These are phyloP conservation scores for Xylaria castorea DNA, from an alignment of 495 filamentous ascomycete species.

Conservation along the genomic window DNA sequence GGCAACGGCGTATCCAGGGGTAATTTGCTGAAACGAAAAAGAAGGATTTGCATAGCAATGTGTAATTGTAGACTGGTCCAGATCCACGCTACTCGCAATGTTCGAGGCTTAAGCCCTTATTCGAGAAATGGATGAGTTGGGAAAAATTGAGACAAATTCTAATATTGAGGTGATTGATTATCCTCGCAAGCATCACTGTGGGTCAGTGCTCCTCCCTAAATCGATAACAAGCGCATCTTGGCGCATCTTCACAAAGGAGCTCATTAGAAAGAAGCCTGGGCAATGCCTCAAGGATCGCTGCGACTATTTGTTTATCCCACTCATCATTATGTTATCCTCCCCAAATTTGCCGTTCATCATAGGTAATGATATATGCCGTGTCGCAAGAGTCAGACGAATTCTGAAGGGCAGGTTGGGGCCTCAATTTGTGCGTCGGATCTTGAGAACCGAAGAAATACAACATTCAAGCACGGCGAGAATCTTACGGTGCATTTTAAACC, in stretches of 20 bases:
- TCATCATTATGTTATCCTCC: slow-evolving; percentile 2
- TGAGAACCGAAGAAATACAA: slow-evolving; percentile 47
- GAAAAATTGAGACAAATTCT: neutral
- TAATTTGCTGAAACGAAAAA: neutral
- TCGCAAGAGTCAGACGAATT: slow-evolving; percentile 52
- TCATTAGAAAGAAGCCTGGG: neutral
- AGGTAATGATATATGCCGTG: slow-evolving; percentile 64
- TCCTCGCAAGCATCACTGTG: neutral
- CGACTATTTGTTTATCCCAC: neutral
- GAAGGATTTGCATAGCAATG: neutral
- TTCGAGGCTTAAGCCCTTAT: neutral
- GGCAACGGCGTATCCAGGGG: neutral
- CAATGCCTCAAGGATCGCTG: neutral
- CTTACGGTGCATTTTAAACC: slow-evolving; percentile 21
- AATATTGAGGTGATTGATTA: too few species aligned
- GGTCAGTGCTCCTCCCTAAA: neutral
- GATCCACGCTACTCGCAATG: neutral
- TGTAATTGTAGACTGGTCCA: neutral
- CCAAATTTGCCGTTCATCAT: slow-evolving; percentile 45
- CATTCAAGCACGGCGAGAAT: slow-evolving; percentile 2
- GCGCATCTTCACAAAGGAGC: neutral
- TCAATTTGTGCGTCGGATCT: slow-evolving; percentile 50
- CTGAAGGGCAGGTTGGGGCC: slow-evolving; percentile 32
- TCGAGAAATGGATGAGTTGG: neutral
- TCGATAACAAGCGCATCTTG: slow-evolving; percentile 1